Conservation (phyloP, 78 protist species). For the Speleostelium caveatum region DNA sequence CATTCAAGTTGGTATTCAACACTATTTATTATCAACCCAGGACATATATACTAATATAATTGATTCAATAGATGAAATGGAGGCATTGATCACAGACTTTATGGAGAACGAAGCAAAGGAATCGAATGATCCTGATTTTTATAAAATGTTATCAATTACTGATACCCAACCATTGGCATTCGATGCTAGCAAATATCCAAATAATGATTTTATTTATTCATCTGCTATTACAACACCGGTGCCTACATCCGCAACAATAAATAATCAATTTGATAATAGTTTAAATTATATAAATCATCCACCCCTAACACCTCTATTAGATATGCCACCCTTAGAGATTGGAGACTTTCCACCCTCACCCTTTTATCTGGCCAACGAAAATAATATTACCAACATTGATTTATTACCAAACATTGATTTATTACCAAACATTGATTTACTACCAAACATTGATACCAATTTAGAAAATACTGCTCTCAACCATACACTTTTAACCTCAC, state of each 20-base stretch:
- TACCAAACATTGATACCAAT: neutral
- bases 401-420: neutral
- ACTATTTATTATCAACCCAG: too few relatives aligned
- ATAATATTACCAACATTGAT: neutral
- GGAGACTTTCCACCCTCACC: too few relatives aligned
- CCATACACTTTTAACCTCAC: too few relatives aligned
- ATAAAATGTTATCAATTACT: slow-evolving; percentile 29
- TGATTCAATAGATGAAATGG: slow-evolving; percentile 22
- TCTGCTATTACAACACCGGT: neutral
- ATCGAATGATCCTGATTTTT: slow-evolving; percentile 2
- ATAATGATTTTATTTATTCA: neutral
- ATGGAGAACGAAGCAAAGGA: slow-evolving; percentile 61
- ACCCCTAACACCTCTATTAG: too few relatives aligned
- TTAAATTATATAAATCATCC: neutral
- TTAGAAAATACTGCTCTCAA: too few relatives aligned
- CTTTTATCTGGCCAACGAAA: too few relatives aligned
- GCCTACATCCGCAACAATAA: neutral
- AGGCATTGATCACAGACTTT: slow-evolving; percentile 37
- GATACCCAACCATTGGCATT: too few relatives aligned
- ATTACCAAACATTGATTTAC: neutral
- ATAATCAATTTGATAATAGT: neutral
- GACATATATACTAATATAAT: too few relatives aligned
- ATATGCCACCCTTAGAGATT: too few relatives aligned
- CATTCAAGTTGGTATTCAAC: too few relatives aligned
- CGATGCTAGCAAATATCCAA: neutral